Evolutionary conservation across 805 yeast genomes (phyloP), one percentile per base, ranked within the genome.

Genomic region (Lachancea mirantina): DNA sequence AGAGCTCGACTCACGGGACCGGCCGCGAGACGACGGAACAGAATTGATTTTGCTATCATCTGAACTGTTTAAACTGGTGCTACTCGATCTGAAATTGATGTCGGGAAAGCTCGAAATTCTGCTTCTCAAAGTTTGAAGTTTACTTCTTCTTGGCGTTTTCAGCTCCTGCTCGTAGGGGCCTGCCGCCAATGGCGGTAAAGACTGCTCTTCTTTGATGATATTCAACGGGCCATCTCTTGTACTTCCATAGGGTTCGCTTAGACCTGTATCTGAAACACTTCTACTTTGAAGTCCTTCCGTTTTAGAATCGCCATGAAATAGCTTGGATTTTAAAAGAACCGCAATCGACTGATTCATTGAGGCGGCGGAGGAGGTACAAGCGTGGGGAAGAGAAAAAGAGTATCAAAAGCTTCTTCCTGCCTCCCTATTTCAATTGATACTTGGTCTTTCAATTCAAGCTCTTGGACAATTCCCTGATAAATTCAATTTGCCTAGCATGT

Each of bases 311-410:
- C 23, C 28, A 20, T 40, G 52, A 26, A 50, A 47, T 21, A 50
- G 33, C 25, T 42, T 46, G 7, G 39, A 25, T 35, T 40, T 49
- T 7, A 50, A 37, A 28, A 49, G 30, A 14, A 42, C 43, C 5
- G 52, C 40, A 18, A 50, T 30, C 18, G 55, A 43, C 21, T 49
- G 49, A 26, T 40, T 49, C 55, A 50, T 49, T 8, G 15, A n/a
- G 26, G 26, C 11, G 10, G 8, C 14, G 4, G 5, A 26, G 5
- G 9, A 15, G 10, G 25, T 19, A 28, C 17, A 20, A 13, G 22
- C 13, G 14, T 10, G 13, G 13, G 13, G 26, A n/a, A n/a, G 13
- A 14, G 27, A 8, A 11, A 16, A 8, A 8, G 27, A 11, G 7
- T 8, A 14, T 14, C 17, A 5, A 25, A 14, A 9, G 15, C 21